Evolutionary conservation across 768 basidiomycete species (phyloP), one percentile per base, ranked within the genome.

Genomic region (Kwoniella mangroviensis): DNA sequence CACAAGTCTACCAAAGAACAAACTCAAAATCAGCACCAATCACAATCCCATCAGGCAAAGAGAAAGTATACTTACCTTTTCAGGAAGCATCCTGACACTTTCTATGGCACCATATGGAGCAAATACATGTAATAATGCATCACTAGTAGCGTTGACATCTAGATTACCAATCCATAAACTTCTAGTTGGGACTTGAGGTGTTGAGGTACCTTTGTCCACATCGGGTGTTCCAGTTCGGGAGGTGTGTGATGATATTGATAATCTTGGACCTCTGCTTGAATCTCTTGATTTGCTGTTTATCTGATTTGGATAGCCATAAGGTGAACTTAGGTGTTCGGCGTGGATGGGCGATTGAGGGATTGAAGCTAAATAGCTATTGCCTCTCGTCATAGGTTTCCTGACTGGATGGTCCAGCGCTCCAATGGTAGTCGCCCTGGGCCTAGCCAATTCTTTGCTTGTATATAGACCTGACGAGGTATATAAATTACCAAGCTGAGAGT

Each of bases 91-190:
- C 75, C 97, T 86, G 81, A 99, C 85, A 77, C 92, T 94, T 85
- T 99, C 97, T 75, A 99, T 98, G 42, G 94, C 92, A 65, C 97
- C 97, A 81, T 99, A 99, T 0, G 92, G 91, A 28, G 93, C 92
- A 84, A 99, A 99, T 28, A 97, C 93, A 73, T 92, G 90, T 66
- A 97, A 92, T 65, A 99, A 89, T 80, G 97, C 93, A 80, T 95
- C 93, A 77, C 93, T 92, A 2, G 94, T 94, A 65, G 96, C 92
- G 64, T 91, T 91, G 74, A 92, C 92, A 83, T 98, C 97, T 60
- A 99, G 86, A 84, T 98, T 98, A 59, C 97, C 97, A 80, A 99
- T 97, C 96, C 97, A 99, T 34, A 99, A 86, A 42, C 93, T 95
- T 61, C 97, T 90, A 12, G 96, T 96, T 43, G 97, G 96, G 51